These are phyloP conservation scores for Russula virescens DNA, from an alignment of 768 basidiomycete species.

Conservation along the genomic window DNA sequence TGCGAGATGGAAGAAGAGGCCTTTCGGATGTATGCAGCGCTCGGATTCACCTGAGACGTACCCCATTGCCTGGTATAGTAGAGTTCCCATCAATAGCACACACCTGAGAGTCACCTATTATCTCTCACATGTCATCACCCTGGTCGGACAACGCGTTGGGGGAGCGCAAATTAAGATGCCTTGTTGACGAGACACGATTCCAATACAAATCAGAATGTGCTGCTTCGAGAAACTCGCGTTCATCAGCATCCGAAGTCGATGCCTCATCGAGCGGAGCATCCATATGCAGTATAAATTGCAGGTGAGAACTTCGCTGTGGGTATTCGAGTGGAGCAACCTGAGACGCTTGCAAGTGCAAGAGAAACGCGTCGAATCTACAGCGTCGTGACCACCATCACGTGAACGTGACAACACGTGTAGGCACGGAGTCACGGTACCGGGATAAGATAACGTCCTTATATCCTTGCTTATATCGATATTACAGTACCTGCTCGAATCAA, in stretches of 20 bases:
- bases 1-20: not conserved
- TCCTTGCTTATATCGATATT: too few relatives aligned
- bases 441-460: too few relatives aligned
- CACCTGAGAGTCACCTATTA: not conserved
- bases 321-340: too few relatives aligned
- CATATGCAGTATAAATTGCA: not conserved
- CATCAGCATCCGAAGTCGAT: slow-evolving; percentile 18
- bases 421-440: too few relatives aligned
- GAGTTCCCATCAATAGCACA: not conserved
- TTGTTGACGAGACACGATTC: slow-evolving; percentile 5
- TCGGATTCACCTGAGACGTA: slow-evolving; percentile 6
- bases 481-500: too few relatives aligned
- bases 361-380: too few relatives aligned
- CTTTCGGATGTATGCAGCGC: not conserved
- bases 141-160: not conserved
- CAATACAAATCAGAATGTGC: slow-evolving; percentile 7
- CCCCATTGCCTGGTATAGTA: not conserved
- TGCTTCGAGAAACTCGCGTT: slow-evolving; percentile 21
- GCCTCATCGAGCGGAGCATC: not conserved
- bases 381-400: too few relatives aligned
- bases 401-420: too few relatives aligned
- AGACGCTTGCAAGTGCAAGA: too few relatives aligned
- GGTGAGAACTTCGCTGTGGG: not conserved
- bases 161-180: not conserved
- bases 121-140: slow-evolving; percentile 5